These are phyloP conservation scores for Hyphodiscus hymeniophilus DNA, from an alignment of 495 filamentous ascomycete species.

Conservation along the genomic window DNA sequence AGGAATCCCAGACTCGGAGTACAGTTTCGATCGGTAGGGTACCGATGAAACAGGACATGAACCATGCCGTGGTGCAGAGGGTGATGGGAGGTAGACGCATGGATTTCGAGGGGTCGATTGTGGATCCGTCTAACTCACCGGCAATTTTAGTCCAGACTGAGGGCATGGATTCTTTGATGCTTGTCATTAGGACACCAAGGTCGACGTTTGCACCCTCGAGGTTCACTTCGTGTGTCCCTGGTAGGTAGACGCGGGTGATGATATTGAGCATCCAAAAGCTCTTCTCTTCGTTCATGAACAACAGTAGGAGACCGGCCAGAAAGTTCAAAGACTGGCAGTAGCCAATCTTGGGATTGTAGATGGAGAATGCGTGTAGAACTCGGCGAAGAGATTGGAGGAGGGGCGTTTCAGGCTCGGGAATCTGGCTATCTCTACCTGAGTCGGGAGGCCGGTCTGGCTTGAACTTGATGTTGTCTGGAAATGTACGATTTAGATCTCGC, in stretches of 20 bases:
- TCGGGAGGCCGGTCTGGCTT: slow-evolving; percentile 53
- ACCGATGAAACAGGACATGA: slow-evolving; percentile 95
- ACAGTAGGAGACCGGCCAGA: slow-evolving; percentile 85
- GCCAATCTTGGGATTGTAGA: slow-evolving; percentile 81
- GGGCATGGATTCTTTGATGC: slow-evolving; percentile 75
- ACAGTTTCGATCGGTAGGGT: slow-evolving; percentile 86
- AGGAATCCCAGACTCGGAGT: slow-evolving; percentile 87
- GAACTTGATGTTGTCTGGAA: slow-evolving; percentile 90
- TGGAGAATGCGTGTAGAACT: slow-evolving; percentile 81
- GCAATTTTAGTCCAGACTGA: slow-evolving; percentile 83
- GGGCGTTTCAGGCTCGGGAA: slow-evolving; percentile 50
- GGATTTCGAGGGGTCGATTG: slow-evolving; percentile 19
- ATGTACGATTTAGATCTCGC: slow-evolving; percentile 89
- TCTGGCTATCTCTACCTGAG: slow-evolving; percentile 8
- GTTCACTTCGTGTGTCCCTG: slow-evolving; percentile 85
- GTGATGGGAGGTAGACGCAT: slow-evolving; percentile 77
- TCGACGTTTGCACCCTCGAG: slow-evolving; percentile 93
- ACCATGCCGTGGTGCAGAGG: slow-evolving; percentile 92
- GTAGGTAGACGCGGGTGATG: slow-evolving; percentile 79
- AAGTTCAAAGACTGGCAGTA: slow-evolving; percentile 98
- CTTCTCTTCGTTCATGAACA: slow-evolving; percentile 87
- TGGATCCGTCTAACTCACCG: slow-evolving; percentile 55
- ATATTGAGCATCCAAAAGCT: slow-evolving; percentile 92
- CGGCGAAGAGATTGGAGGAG: slow-evolving; percentile 75
- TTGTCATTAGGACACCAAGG: slow-evolving; percentile 84